Evolutionary conservation across 176 grass and related monocot species (phyloP), one percentile per base, ranked within the genome.

Genomic region (Cocos nucifera): DNA sequence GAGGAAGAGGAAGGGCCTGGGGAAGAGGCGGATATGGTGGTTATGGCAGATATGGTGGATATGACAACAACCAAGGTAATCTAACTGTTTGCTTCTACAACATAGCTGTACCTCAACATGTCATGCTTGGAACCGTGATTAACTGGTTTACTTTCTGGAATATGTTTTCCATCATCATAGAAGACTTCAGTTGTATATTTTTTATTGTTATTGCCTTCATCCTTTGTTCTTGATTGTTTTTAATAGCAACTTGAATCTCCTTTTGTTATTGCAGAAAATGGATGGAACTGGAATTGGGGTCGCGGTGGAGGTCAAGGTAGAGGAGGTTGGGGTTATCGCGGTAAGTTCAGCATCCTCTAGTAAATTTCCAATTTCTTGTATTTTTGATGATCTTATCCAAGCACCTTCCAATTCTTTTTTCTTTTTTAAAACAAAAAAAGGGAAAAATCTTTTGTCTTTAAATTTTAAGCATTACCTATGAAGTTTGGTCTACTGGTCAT

Each of bases 271-370:
- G 18, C 59, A 90, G 87, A 90, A 86, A 90, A 90, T 67, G 84
- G 84, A 51, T 87, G 82, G 66, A 87, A 50, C 49, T 53, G 3
- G 15, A 26, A 51, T 73, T 74, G 83, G 74, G 84, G 84, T 19
- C 58, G 75, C 7, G 78, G 76, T 75, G 82, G 78, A 49, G 85
- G 78, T 49, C 76, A 69, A 30, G 87, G 71, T 54, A 77, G 87
- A 63, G 73, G 79, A 65, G 85, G 85, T 63, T 86, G 79, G 79
- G 69, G 54, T 64, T 90, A 82, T 59, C 79, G 65, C 59, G 87
- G 87, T 17, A 74, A 78, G 50, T 17, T 35, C 18, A 83, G 35
- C 35, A 12, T 44, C 35, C 35, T 44, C 10, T 14, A 14, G 79
- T 76, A 61, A 1, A 49, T 25, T 51, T 17, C 23, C 14, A 10